These are phyloP conservation scores for Nicotiana sylvestris DNA, from an alignment of 257 asterid genomes.

Conservation along the genomic window DNA sequence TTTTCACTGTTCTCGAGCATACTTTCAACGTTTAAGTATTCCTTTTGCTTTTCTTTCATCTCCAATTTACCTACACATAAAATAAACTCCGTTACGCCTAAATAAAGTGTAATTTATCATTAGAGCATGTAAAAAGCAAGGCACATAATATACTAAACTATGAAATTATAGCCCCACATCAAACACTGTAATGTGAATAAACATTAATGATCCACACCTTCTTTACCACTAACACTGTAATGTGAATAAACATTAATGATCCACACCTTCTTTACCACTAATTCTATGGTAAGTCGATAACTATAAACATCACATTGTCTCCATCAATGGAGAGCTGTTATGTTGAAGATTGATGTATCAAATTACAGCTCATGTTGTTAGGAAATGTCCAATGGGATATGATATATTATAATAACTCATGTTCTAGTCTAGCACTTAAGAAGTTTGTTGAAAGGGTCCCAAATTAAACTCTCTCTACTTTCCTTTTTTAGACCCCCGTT, in stretches of 20 bases:
- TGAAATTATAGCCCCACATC: too few relatives aligned
- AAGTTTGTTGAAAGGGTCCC: slow-evolving; percentile 3
- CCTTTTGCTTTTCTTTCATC: too few relatives aligned
- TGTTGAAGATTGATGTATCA: background rate
- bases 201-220: too few relatives aligned
- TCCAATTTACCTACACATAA: too few relatives aligned
- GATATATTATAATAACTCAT: too few relatives aligned
- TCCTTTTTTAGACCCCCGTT: background rate
- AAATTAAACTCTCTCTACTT: background rate
- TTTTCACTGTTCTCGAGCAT: too few relatives aligned
- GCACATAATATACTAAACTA: too few relatives aligned
- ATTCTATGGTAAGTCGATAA: background rate
- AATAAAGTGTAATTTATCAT: too few relatives aligned
- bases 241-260: background rate
- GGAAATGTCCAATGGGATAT: background rate
- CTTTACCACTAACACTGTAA: background rate
- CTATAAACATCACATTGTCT: background rate
- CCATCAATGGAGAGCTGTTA: background rate
- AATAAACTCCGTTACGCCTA: too few relatives aligned
- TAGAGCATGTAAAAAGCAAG: too few relatives aligned
- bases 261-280: background rate
- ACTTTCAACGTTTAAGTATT: too few relatives aligned
- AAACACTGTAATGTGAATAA: too few relatives aligned
- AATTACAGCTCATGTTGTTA: background rate
- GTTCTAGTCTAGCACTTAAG: background rate